A percentile compares a stretch with the other conserved stretches of the same genome.
Conservation (phyloP, 768 basidiomycete species). For the Lentinus brumalis region DNA sequence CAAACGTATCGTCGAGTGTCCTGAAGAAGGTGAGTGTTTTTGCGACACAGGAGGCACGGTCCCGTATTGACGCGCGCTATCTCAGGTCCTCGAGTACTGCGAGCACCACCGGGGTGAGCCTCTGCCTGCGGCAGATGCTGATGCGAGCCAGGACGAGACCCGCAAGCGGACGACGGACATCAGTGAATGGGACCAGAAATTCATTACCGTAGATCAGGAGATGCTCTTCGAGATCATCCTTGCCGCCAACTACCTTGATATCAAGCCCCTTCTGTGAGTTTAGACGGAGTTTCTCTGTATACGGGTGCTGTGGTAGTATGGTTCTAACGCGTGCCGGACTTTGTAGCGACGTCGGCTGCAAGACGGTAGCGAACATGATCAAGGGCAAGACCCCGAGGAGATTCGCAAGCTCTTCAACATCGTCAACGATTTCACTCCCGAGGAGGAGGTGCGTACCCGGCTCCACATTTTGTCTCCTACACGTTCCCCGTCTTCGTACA, state of each 20-base stretch:
- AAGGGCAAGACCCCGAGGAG: slow-evolving; percentile 99
- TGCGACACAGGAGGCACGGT: too few relatives aligned
- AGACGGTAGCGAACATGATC: slow-evolving; percentile 99
- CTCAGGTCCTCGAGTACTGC: slow-evolving; percentile 96
- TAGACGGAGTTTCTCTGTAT: neutral
- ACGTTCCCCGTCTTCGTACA: neutral
- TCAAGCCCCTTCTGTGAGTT: slow-evolving; percentile 93
- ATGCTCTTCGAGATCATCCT: slow-evolving; percentile 99
- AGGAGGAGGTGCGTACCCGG: slow-evolving; percentile 79
- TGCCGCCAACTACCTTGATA: slow-evolving; percentile 99
- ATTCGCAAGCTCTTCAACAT: slow-evolving; percentile 99
- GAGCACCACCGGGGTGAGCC: slow-evolving; percentile 98
- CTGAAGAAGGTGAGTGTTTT: slow-evolving; percentile 75
- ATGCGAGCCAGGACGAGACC: slow-evolving; percentile 86
- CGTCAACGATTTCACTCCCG: slow-evolving; percentile 97
- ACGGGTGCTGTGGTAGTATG: slow-evolving; percentile 1
- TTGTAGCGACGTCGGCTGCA: slow-evolving; percentile 91
- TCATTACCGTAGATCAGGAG: slow-evolving; percentile 98
- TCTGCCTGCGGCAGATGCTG: slow-evolving; percentile 82
- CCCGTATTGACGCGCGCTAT: slow-evolving; percentile 6
- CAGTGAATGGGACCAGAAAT: slow-evolving; percentile 99
- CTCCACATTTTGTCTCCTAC: neutral
- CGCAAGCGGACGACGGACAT: slow-evolving; percentile 99
- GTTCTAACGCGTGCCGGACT: slow-evolving; percentile 1
- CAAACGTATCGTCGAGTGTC: slow-evolving; percentile 91